phyloP scores from a whole-genome alignment of 768 basidiomycete species.

The Lentinula aciculospora region DNA sequence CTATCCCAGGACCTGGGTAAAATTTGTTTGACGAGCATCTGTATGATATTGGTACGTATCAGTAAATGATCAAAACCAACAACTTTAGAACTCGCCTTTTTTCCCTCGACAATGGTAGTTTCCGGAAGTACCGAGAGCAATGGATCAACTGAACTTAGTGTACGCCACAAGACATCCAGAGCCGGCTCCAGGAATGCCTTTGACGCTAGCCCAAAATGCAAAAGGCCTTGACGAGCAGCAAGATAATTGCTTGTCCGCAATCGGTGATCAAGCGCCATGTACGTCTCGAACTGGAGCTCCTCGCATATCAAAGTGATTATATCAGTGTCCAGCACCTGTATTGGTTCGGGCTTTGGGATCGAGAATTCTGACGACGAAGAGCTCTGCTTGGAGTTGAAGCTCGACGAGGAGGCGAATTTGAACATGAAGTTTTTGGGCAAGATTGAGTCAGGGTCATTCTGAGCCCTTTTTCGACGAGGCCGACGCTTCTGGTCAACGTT shows the following conservation, averaged over 20 bases:
- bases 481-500: background rate
- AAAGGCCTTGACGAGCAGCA: background rate
- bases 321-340: background rate
- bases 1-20: background rate
- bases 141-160: background rate
- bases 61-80: background rate
- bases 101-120: background rate
- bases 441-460: background rate
- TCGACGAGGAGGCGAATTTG: background rate
- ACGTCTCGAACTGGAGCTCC: background rate
- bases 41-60: background rate
- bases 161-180: slow-evolving; percentile 3
- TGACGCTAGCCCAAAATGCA: background rate
- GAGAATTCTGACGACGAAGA: background rate
- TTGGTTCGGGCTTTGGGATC: background rate
- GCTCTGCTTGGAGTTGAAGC: background rate
- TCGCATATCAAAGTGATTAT: background rate
- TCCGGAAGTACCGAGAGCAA: slow-evolving; percentile 3
- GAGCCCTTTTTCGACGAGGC: background rate
- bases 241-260: background rate
- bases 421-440: background rate
- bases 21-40: slow-evolving; percentile 2
- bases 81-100: background rate
- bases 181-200: slow-evolving; percentile 1
- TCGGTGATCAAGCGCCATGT: slow-evolving; percentile 4